Base-by-base conservation (phyloP, 2,329 filamentous ascomycete genomes). In the Clarireedia paspali region DNA sequence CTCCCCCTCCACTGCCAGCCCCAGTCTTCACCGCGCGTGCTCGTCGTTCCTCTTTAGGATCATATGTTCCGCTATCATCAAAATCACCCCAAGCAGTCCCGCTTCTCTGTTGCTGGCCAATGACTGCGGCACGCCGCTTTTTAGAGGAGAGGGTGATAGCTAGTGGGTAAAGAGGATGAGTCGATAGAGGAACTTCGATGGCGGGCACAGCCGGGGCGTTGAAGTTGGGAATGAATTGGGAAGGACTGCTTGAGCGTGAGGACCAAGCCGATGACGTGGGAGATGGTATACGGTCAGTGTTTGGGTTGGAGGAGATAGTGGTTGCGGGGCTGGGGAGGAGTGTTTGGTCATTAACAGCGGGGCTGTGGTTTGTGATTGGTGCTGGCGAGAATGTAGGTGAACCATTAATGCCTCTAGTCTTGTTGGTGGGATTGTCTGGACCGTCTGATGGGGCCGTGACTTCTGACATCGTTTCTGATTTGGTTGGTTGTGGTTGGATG, bases 61-160 rank as follows among this genome's bases (percentile, higher is more conserved):
- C 59, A 47, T 67, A 68, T 4, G 59, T 65, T 4, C 66, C 66
- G 45, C 63, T 66, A 20, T 64, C 54, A 53, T 68, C 66, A 26
- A 59, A 48, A 47, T 68, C 66, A n/a, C 63, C 49, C 9, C 52
- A 64, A 3, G 55, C 61, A 9, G 58, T 51, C 7, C 59, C 51
- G 2, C 40, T 51, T 47, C 63, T 59, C 6, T 56, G 47, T n/a
- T 55, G 52, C 15, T 46, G 44, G 1, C 47, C 52, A 15, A 54
- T 59, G 1, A 58, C 51, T 17, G 63, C 60, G 20, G 59, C 59
- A 20, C 56, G 57, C 2, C 57, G 47, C 40, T 52, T 55, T 45
- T 52, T 55, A 1, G 52, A 58, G n/a, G 62, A 62, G 30, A 59
- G 42, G 7, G 57, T n/a, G 9, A 59, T 56, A 14, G 49, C 57